Evolutionary conservation across 768 basidiomycete species (phyloP).

Genomic region (Amyloporia xantha): DNA sequence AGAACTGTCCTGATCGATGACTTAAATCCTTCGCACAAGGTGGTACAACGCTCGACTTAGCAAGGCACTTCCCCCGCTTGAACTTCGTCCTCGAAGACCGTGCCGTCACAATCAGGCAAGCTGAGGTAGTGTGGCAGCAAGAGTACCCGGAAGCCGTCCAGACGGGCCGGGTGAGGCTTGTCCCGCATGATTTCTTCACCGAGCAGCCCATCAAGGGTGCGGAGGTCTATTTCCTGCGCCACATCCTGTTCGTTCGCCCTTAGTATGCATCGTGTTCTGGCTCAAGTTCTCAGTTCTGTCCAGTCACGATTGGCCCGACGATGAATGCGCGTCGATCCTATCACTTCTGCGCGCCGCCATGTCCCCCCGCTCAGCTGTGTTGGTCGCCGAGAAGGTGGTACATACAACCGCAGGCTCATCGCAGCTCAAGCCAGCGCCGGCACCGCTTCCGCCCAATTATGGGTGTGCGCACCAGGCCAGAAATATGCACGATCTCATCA

Average conservation of each 20-base stretch:
- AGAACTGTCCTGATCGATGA: background rate
- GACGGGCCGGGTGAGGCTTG: background rate
- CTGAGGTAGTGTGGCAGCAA: slow-evolving; percentile 3
- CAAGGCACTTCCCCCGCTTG: slow-evolving; percentile 12
- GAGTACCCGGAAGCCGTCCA: slow-evolving; percentile 2
- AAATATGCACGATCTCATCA: slow-evolving; percentile 10
- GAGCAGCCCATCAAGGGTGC: slow-evolving; percentile 6
- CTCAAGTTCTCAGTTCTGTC: too few relatives aligned
- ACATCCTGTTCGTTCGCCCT: slow-evolving; percentile 1
- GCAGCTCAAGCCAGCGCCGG: slow-evolving; percentile 2
- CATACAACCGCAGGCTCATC: slow-evolving; percentile 5
- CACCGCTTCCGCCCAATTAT: slow-evolving; percentile 13
- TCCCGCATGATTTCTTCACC: slow-evolving; percentile 5
- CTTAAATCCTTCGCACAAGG: background rate
- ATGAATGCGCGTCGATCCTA: slow-evolving; percentile 7
- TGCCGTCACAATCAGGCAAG: slow-evolving; percentile 8
- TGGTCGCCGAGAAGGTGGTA: slow-evolving; percentile 5
- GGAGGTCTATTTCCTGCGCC: slow-evolving; percentile 1
- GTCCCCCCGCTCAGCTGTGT: slow-evolving; percentile 3
- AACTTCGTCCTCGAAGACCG: slow-evolving; percentile 17
- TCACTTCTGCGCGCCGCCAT: slow-evolving; percentile 4
- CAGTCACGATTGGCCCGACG: slow-evolving; percentile 14
- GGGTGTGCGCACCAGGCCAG: slow-evolving; percentile 1
- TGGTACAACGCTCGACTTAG: slow-evolving; percentile 9
- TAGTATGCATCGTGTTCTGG: background rate